Evolutionary conservation across 1,139 yeast species (phyloP).

Genomic region (Geotrichum citri-aurantii): DNA sequence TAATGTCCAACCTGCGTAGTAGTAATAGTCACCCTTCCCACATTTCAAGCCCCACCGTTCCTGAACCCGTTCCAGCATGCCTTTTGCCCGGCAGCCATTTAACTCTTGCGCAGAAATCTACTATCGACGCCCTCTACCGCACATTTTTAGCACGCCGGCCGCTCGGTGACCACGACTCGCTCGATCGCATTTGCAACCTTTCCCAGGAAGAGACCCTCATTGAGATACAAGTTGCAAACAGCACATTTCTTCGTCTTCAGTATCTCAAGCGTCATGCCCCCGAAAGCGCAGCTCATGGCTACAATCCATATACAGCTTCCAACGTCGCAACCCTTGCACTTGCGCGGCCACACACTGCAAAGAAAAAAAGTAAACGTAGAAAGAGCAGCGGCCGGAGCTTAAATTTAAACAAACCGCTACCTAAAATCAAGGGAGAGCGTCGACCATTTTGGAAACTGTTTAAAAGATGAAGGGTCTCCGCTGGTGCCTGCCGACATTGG

Average conservation of each 20-base stretch:
- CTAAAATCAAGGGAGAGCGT: neutral
- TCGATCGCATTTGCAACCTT: conserved; percentile 5
- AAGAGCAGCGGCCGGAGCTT: neutral
- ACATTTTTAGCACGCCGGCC: neutral
- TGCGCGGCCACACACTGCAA: neutral
- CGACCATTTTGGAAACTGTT: neutral
- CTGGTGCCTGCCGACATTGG: neutral
- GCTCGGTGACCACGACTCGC: conserved; percentile 4
- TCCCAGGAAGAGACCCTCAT: neutral
- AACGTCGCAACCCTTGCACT: neutral
- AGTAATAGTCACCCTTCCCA: no score
- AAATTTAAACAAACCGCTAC: neutral
- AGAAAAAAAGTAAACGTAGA: neutral
- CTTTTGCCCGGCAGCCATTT: neutral
- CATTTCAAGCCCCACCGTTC: neutral
- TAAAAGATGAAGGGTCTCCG: neutral
- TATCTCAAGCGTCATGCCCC: neutral
- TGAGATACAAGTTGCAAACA: neutral
- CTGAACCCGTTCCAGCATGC: neutral
- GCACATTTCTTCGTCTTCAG: neutral
- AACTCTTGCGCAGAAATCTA: neutral
- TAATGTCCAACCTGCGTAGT: no score
- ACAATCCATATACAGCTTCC: neutral
- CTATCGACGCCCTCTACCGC: neutral
- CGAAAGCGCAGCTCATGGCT: neutral